These are phyloP conservation scores for Melampsora americana DNA, from an alignment of 1,284 basidiomycete genomes.

Conservation along the genomic window DNA sequence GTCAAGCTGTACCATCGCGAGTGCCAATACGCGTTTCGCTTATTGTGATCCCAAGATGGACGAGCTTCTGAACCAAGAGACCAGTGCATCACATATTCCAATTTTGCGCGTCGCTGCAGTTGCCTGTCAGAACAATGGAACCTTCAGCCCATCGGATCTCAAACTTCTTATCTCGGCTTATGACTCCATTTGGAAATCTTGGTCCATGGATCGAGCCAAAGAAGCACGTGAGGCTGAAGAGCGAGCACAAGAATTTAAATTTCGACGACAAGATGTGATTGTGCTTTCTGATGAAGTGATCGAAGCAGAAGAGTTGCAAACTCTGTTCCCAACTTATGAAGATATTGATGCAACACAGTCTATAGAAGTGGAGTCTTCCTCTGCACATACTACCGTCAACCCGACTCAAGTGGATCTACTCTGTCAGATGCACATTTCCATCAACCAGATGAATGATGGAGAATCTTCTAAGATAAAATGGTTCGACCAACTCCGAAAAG, in stretches of 20 bases:
- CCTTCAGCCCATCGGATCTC: slow-evolving; percentile 57
- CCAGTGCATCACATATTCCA: slow-evolving; percentile 51
- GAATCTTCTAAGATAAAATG: background rate
- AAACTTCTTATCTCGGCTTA: slow-evolving; percentile 56
- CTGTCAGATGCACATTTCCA: slow-evolving; percentile 32
- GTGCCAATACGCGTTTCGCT: slow-evolving; percentile 19
- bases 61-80: slow-evolving; percentile 9
- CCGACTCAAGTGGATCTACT: slow-evolving; percentile 8
- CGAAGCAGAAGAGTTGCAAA: slow-evolving; percentile 50
- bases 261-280: slow-evolving; percentile 63
- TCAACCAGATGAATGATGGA: background rate
- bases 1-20: slow-evolving; percentile 18
- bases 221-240: slow-evolving; percentile 66
- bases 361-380: background rate
- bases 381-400: background rate
- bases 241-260: slow-evolving; percentile 74
- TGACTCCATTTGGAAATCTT: slow-evolving; percentile 72
- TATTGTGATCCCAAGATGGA: background rate
- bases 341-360: slow-evolving; percentile 53
- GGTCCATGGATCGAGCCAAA: slow-evolving; percentile 74
- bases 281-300: slow-evolving; percentile 65
- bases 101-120: slow-evolving; percentile 62
- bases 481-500: slow-evolving; percentile 29
- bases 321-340: slow-evolving; percentile 50
- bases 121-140: slow-evolving; percentile 56